Percentiles rank a stretch among this genome's conserved stretches.
Evolutionary conservation across 192 early-diverging fungal genomes (phyloP).

Genomic region (Mortierella alpina): DNA sequence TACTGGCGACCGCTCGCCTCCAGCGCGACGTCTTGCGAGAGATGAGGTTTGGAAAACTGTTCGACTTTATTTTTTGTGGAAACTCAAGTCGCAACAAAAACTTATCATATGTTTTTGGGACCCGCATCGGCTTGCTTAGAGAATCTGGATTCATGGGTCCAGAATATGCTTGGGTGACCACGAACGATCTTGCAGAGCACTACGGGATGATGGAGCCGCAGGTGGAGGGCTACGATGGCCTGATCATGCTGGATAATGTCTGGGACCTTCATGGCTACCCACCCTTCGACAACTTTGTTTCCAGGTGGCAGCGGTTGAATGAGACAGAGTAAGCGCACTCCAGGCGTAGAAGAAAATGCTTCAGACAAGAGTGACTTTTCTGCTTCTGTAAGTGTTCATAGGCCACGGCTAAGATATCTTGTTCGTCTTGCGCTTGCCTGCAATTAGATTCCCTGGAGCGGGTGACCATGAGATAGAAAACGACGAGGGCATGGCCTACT

Average conservation of each 20-base stretch:
- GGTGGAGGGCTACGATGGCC: constrained; percentile 19
- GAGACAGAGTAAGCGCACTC: constrained; percentile 9
- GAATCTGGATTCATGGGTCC: constrained; percentile 6
- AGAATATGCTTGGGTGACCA: constrained; percentile 26
- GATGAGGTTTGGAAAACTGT: constrained; percentile 9
- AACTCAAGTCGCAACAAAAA: neutral
- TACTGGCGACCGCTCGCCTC: neutral
- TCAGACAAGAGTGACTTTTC: neutral
- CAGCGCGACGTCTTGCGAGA: neutral
- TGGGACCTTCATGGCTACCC: constrained; percentile 46
- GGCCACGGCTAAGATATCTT: neutral
- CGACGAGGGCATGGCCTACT: constrained; percentile 57
- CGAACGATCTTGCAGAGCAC: constrained; percentile 11
- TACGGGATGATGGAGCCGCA: neutral
- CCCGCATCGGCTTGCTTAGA: neutral
- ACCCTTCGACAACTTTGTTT: constrained; percentile 55
- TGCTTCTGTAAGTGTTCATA: neutral
- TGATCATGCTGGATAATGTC: constrained; percentile 56
- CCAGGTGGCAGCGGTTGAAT: constrained; percentile 41
- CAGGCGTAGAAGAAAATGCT: constrained; percentile 6
- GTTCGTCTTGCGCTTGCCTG: neutral
- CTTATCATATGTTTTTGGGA: neutral
- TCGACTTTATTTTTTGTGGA: neutral
- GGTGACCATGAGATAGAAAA: constrained; percentile 29
- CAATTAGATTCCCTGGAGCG: constrained; percentile 53